These are phyloP conservation scores for Xerocomus brunneocitrinus DNA, from an alignment of 768 basidiomycete genomes.

Conservation along the genomic window DNA sequence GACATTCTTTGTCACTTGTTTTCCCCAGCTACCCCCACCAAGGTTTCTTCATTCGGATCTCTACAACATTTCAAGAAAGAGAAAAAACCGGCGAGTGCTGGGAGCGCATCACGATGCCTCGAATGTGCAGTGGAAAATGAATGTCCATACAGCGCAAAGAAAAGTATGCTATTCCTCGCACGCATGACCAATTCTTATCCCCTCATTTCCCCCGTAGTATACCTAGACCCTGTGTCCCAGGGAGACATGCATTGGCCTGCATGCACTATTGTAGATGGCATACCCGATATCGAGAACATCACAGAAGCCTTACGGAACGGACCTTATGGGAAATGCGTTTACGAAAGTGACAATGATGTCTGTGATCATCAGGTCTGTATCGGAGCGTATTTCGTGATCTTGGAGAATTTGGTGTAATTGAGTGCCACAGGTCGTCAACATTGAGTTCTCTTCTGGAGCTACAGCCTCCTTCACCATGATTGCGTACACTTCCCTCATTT, in stretches of 20 bases:
- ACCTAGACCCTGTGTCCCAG: conserved; percentile 65
- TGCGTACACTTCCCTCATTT: conserved; percentile 74
- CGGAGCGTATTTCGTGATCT: neutral
- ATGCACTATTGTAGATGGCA: conserved; percentile 64
- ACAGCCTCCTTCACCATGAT: conserved; percentile 90
- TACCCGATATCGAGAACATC: conserved; percentile 85
- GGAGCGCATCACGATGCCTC: conserved; percentile 64
- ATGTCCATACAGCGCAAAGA: conserved; percentile 86
- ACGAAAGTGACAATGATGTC: conserved; percentile 81
- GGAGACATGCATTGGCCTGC: conserved; percentile 58
- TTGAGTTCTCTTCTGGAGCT: conserved; percentile 77
- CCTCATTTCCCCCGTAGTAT: conserved; percentile 46
- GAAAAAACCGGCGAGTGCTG: conserved; percentile 65
- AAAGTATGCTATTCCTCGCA: conserved; percentile 42
- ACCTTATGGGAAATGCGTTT: conserved; percentile 80
- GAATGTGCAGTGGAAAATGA: conserved; percentile 69
- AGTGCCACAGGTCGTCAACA: conserved; percentile 62
- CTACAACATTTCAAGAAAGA: conserved; percentile 75
- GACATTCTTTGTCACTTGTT: conserved; percentile 81
- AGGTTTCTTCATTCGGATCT: conserved; percentile 84
- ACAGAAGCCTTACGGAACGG: conserved; percentile 63
- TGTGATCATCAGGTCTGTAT: conserved; percentile 70
- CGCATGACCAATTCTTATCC: neutral
- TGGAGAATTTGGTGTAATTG: neutral
- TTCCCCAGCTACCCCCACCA: conserved; percentile 55